Base-by-base conservation (phyloP, 2,329 filamentous ascomycete genomes). In the Phialocephala sp. region DNA sequence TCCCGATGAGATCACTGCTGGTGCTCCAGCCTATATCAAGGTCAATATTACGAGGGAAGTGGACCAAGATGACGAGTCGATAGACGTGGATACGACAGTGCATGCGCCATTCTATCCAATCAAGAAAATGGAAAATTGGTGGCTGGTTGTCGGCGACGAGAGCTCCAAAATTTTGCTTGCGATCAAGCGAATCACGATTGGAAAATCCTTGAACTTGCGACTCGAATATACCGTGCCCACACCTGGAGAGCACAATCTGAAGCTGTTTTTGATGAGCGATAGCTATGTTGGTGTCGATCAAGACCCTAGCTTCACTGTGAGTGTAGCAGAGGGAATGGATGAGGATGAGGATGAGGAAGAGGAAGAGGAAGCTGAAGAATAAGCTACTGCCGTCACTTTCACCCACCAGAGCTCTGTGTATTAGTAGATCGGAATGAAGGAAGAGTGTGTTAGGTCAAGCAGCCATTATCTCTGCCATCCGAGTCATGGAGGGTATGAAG, bases 41-140 rank as follows among this genome's bases (percentile, higher is more conserved):
- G 88, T 99, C 72, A 90, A 89, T 76, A 90, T 99, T 68, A 89
- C 92, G 72, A 91, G 95, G 37, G 93, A 97, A 74, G 81, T 94
- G 5, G 87, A 89, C 45, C 87, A 91, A 61, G 90, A 89, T n/a
- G 87, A 89, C 61, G 87, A 88, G 61, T 82, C 83, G 14, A 82
- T 86, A 24, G 89, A 92, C 70, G 86, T 91, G 18, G 93, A 97
- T 77, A 87, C 90, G 1, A 90, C 89, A 1, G 96, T 98, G 1
- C 94, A 98, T 76, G 94, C 94, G 60, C 95, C 95, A 0, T 99
- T 98, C 84, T 99, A 95, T 77, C 94, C 95, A 0, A 83, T 79
- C 59, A 90, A 91, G 78, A 99, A 99, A 85, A 90, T 92, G 82
- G 95, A 99, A 84, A 97, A 95, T 77, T 99, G 94, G 94, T 99